Conservation (phyloP, 148 eudicot genomes). For the Euryodendron excelsum region DNA sequence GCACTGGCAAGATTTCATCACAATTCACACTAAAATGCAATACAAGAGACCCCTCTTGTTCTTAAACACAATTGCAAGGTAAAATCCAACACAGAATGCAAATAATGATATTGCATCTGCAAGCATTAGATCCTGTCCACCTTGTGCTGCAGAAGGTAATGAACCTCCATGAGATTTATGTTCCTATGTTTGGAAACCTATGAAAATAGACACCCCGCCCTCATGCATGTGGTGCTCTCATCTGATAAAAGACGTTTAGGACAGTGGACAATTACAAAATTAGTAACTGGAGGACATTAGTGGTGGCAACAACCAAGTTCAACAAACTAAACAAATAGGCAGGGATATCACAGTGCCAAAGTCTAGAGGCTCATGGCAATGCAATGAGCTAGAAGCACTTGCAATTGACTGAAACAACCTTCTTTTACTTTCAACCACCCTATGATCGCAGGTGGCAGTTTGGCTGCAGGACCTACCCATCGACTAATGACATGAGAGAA, state of each 20-base stretch:
- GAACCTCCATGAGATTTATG: not conserved
- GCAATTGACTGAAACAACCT: not conserved
- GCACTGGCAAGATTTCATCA: not conserved
- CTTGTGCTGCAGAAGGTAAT: not conserved
- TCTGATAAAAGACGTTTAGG: not conserved
- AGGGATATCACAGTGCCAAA: not conserved
- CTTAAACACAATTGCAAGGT: no score
- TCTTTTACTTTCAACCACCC: constrained; percentile 1
- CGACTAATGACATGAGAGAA: not conserved
- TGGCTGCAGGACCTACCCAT: not conserved
- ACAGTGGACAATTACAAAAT: not conserved
- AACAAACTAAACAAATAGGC: not conserved
- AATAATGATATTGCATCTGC: not conserved
- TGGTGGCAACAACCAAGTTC: no score
- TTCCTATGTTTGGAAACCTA: not conserved
- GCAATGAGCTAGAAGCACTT: not conserved
- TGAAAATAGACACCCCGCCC: not conserved
- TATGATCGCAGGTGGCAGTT: not conserved
- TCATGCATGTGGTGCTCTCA: not conserved
- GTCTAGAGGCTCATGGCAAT: not conserved
- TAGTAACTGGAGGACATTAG: no score
- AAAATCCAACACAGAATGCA: not conserved
- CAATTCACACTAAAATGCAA: not conserved
- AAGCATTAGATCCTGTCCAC: not conserved
- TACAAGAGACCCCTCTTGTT: not conserved